Base-by-base conservation (phyloP, 73 alveolate species). In the Paramecium biaurelia region DNA sequence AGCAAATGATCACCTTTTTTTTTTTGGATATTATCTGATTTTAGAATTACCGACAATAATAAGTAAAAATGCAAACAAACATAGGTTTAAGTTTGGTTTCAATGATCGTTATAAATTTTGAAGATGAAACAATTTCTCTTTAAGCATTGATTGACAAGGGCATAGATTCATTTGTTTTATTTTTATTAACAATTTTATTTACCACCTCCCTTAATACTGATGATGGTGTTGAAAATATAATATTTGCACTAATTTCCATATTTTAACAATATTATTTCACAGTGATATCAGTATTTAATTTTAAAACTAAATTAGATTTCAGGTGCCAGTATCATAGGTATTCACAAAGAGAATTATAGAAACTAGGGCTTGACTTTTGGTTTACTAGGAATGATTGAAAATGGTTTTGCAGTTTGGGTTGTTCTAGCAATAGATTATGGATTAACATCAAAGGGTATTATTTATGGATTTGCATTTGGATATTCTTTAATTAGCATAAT, bases 391-490 rank as follows among this genome's bases (percentile, higher is more conserved):
- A 79, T 79, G 90, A 38, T 79, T 10, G 26, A 20, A n/a, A 79
- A 79, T 47, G 28, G 47, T 15, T 79, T 79, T 34, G 45, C 47
- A 43, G 74, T 79, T 79, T 79, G 90, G 90, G 72, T 63, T 23
- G 47, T 63, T 26, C 12, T 53, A 9, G 49, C 84, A 63, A 26
- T 63, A 1, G 2, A 0, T 0, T 53, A 4, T 53, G 68, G 68
- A 5, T 1, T 0, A 0, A 14, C 47, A 53, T 0, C 0, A 53
- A 53, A 38, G 5, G 68, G 30, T 7, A 53, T 63, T 63, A 18
- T 63, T 1, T 63, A 63, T 63, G 84, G 49, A 12, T 63, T 63
- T 63, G 84, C 84, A 12, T 30, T 63, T 63, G 41, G 84, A 30
- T 63, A 30, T 63, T 23, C 84, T 23, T 32, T 63, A 14, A 63